Conservation (phyloP, 2,329 filamentous ascomycete species). For the Lecanicillium sp. region DNA sequence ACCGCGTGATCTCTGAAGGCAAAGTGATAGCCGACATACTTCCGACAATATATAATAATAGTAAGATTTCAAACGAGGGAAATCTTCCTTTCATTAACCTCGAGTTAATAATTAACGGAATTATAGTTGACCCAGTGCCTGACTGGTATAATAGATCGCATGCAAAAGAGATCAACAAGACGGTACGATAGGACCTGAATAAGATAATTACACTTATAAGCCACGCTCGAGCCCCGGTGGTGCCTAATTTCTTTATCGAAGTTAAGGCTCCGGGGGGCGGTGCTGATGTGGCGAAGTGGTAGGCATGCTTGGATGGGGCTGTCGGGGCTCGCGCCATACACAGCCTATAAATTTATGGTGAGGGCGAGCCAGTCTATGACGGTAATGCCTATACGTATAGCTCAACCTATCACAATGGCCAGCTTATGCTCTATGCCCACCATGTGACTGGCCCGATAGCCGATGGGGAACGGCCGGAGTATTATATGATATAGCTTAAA, state of each 20-base stretch:
- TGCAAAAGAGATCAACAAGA: slow-evolving; percentile 21
- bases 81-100: slow-evolving; percentile 23
- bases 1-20: slow-evolving; percentile 28
- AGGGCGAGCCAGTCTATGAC: too few relatives aligned
- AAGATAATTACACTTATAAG: not conserved
- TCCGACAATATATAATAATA: slow-evolving; percentile 23
- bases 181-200: slow-evolving; percentile 13
- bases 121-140: slow-evolving; percentile 23
- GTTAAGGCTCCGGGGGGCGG: slow-evolving; percentile 31
- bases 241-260: slow-evolving; percentile 37
- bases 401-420: too few relatives aligned
- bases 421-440: slow-evolving; percentile 31
- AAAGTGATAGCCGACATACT: slow-evolving; percentile 28
- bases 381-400: too few relatives aligned
- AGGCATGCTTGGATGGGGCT: slow-evolving; percentile 31
- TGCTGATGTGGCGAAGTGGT: slow-evolving; percentile 23
- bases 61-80: not conserved
- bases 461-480: slow-evolving; percentile 27
- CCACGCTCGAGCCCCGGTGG: slow-evolving; percentile 19
- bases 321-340: slow-evolving; percentile 29
- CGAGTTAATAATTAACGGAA: slow-evolving; percentile 27
- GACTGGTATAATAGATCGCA: slow-evolving; percentile 28
- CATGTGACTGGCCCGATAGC: slow-evolving; percentile 25
- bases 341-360: too few relatives aligned
- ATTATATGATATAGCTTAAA: too few relatives aligned